These are phyloP conservation scores for Populus hybrid DNA, from an alignment of 441 rosid genomes.

Conservation along the genomic window DNA sequence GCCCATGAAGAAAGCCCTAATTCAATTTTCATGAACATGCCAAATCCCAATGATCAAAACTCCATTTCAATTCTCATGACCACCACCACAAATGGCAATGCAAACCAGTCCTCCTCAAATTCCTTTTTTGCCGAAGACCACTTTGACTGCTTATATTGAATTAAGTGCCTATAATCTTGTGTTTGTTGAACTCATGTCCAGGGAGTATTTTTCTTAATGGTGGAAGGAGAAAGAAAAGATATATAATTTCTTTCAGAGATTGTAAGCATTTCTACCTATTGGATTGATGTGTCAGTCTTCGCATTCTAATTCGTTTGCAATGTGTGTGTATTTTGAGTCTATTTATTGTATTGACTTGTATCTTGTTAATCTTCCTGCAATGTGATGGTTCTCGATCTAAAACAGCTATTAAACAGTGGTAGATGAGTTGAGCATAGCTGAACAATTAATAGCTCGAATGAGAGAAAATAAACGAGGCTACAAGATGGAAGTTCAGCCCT, in stretches of 20 bases:
- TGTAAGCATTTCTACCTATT: not conserved
- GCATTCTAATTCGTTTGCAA: not conserved
- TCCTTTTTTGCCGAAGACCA: constrained; percentile 20
- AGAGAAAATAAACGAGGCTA: not conserved
- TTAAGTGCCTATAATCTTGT: not conserved
- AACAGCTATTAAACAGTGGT: not conserved
- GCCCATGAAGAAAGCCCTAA: constrained; percentile 29
- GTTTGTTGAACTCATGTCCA: not conserved
- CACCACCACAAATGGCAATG: constrained; percentile 2
- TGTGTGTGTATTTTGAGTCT: not conserved
- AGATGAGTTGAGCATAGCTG: not conserved
- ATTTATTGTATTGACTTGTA: no score
- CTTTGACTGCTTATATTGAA: constrained; percentile 18
- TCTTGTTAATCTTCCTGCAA: not conserved
- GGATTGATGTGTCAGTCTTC: not conserved
- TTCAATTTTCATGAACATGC: constrained; percentile 20
- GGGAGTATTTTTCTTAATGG: not conserved
- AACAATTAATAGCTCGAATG: not conserved
- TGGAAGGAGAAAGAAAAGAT: not conserved
- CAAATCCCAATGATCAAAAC: constrained; percentile 19
- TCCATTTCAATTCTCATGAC: constrained; percentile 24
- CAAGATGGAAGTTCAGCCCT: not conserved
- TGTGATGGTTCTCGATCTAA: not conserved
- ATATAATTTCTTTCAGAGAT: not conserved
- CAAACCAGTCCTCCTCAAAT: constrained; percentile 22